These are phyloP conservation scores for Cercospora beticola DNA, from an alignment of 2,329 filamentous ascomycete genomes.

Conservation along the genomic window DNA sequence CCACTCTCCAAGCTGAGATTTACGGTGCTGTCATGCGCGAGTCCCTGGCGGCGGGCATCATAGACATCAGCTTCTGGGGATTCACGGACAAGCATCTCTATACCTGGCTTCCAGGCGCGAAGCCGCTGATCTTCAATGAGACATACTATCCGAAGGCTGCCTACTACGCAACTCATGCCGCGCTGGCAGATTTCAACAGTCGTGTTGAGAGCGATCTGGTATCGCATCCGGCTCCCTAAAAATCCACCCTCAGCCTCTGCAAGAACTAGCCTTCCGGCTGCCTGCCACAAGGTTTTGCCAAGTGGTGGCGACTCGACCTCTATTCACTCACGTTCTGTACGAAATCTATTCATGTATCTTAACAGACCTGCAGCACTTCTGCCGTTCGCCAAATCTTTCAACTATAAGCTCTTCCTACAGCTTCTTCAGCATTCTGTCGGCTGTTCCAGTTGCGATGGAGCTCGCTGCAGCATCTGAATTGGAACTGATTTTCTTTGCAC, in stretches of 20 bases:
- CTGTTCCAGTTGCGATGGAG: neutral
- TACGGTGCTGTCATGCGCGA: neutral
- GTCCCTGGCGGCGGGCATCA: neutral
- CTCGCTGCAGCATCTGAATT: neutral
- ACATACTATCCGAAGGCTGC: neutral
- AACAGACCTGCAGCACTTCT: neutral
- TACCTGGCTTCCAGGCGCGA: neutral
- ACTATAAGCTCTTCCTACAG: neutral
- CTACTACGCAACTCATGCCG: neutral
- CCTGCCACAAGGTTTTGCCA: neutral
- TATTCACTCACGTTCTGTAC: neutral
- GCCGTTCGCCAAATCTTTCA: neutral
- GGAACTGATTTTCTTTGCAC: no score
- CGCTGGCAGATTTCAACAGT: neutral
- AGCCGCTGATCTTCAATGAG: neutral
- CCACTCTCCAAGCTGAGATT: neutral
- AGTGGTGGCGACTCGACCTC: neutral
- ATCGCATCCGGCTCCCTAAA: neutral
- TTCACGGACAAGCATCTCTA: neutral
- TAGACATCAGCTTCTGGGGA: neutral
- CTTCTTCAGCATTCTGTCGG: neutral
- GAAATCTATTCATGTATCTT: neutral
- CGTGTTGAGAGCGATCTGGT: neutral
- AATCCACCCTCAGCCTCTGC: neutral
- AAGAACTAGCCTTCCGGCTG: neutral